Percentiles rank a stretch among this genome's conserved stretches.
These are phyloP conservation scores for Cytospora paraplurivora DNA, from an alignment of 2,329 filamentous ascomycete species.

Conservation along the genomic window DNA sequence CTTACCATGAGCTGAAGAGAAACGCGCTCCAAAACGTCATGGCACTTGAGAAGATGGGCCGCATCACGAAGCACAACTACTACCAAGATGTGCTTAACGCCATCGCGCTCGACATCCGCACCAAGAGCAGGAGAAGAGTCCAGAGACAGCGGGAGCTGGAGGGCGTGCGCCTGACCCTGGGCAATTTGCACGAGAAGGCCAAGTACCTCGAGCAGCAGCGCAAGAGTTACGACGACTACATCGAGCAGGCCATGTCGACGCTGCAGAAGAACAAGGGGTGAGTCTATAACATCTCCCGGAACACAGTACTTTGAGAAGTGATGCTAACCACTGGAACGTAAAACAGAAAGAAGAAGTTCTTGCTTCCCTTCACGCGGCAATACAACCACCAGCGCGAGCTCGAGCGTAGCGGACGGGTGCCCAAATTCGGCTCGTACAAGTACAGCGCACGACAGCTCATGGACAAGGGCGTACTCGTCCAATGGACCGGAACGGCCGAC, in stretches of 20 bases:
- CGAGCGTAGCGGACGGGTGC: constrained; percentile 86
- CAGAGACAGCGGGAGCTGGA: constrained; percentile 92
- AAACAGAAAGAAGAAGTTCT: constrained; percentile 80
- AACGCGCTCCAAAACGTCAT: constrained; percentile 94
- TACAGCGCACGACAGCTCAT: constrained; percentile 87
- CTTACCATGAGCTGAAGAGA: constrained; percentile 89
- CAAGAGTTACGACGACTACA: constrained; percentile 98
- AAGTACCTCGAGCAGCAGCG: constrained; percentile 91
- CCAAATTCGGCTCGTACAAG: constrained; percentile 97
- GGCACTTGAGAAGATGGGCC: constrained; percentile 80
- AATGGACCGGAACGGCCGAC: constrained; percentile 82
- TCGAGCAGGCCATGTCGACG: constrained; percentile 97
- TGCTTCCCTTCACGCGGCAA: constrained; percentile 96
- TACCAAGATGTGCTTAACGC: constrained; percentile 99
- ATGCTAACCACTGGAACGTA: constrained; percentile 33
- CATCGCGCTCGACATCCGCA: constrained; percentile 94
- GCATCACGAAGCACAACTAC: constrained; percentile 85
- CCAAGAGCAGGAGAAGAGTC: constrained; percentile 89
- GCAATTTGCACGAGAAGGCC: constrained; percentile 81
- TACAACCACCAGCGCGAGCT: constrained; percentile 98
- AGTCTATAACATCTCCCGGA: constrained; percentile 35
- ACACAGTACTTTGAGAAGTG: not conserved
- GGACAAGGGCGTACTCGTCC: constrained; percentile 91
- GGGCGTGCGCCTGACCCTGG: constrained; percentile 73
- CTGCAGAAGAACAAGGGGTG: constrained; percentile 94